A percentile compares a stretch with the other conserved stretches of the same genome.
phyloP scores from a whole-genome alignment of 306 rosid genomes.

The Dalbergia cultrata region DNA sequence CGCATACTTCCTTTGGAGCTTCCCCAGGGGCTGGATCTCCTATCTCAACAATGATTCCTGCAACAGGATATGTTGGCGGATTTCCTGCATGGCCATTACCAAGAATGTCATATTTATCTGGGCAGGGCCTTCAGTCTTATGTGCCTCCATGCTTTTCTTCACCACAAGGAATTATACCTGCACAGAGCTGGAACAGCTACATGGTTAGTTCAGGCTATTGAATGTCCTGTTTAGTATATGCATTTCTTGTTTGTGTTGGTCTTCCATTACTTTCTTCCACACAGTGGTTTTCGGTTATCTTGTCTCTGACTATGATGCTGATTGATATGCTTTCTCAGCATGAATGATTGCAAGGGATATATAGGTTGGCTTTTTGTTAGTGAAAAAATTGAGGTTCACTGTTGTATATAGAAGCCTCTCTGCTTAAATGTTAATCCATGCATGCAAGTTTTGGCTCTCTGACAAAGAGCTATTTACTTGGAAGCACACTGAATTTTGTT shows the following conservation, averaged over 20 bases:
- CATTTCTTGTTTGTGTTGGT: not conserved
- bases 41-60: slow-evolving; percentile 64
- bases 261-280: slow-evolving; percentile 15
- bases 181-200: slow-evolving; percentile 83
- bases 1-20: slow-evolving; percentile 65
- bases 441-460: slow-evolving; percentile 15
- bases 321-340: slow-evolving; percentile 10
- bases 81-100: slow-evolving; percentile 76
- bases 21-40: slow-evolving; percentile 60
- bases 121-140: slow-evolving; percentile 72
- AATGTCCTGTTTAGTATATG: not conserved
- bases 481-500: slow-evolving; percentile 16
- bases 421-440: slow-evolving; percentile 23
- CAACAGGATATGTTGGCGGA: slow-evolving; percentile 75
- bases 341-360: slow-evolving; percentile 20
- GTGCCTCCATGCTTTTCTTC: slow-evolving; percentile 76
- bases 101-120: slow-evolving; percentile 74
- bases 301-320: slow-evolving; percentile 8
- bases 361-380: not conserved
- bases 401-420: not conserved
- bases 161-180: slow-evolving; percentile 74
- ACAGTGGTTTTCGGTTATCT: not conserved
- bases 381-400: not conserved
- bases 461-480: slow-evolving; percentile 2
- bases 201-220: slow-evolving; percentile 65